Conservation (phyloP, 495 filamentous ascomycete species). For the Tuber borchii region DNA sequence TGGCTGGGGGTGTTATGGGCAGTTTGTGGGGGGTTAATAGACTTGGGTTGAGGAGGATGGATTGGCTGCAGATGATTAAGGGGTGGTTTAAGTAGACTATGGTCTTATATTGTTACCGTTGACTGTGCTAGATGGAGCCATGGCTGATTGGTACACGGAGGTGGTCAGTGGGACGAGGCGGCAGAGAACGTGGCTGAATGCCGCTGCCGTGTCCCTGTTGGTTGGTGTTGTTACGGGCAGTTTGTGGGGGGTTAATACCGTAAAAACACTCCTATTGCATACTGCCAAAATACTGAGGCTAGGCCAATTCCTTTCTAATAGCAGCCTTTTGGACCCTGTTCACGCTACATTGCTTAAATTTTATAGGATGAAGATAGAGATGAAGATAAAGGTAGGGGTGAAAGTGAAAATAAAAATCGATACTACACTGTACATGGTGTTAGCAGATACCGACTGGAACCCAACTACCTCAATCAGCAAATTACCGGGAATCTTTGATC, state of each 20-base stretch:
- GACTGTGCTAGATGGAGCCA: background rate
- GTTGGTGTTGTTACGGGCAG: slow-evolving; percentile 8
- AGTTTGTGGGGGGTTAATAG: slow-evolving; percentile 4
- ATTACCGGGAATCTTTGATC: background rate
- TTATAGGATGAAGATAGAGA: too few species aligned
- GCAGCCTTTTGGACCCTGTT: too few species aligned
- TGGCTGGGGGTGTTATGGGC: slow-evolving; percentile 9
- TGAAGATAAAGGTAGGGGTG: too few species aligned
- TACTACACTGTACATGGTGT: too few species aligned
- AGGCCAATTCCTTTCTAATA: too few species aligned
- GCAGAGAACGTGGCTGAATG: slow-evolving; percentile 59
- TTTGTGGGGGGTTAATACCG: slow-evolving; percentile 2
- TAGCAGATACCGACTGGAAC: too few species aligned
- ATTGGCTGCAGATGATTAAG: slow-evolving; percentile 5
- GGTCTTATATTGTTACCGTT: too few species aligned
- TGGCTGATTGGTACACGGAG: slow-evolving; percentile 58
- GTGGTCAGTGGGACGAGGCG: slow-evolving; percentile 60
- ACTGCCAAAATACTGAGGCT: too few species aligned
- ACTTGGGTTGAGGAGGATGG: slow-evolving; percentile 7
- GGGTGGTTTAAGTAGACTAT: background rate
- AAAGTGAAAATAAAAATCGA: too few species aligned
- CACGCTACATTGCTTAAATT: too few species aligned
- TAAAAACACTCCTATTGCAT: too few species aligned
- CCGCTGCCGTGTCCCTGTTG: slow-evolving; percentile 30
- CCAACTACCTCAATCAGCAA: too few species aligned